Evolutionary conservation across 2,329 filamentous ascomycete genomes (phyloP), one percentile per base, ranked within the genome.

Genomic region (Fusarium sp.): DNA sequence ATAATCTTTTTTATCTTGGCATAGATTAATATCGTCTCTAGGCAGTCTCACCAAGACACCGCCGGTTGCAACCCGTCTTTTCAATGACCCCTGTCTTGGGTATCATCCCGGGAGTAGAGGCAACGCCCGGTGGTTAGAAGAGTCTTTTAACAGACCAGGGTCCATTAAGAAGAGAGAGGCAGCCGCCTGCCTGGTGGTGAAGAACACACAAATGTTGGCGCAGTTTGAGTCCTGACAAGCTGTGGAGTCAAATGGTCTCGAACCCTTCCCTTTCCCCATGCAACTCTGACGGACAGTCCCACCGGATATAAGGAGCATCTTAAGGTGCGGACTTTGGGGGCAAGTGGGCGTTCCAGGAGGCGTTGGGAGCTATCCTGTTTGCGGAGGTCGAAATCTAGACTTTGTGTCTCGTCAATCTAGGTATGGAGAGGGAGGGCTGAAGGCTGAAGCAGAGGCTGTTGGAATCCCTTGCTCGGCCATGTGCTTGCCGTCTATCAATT

Each of bases 241-340:
- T 57, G 61, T 64, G 63, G 32, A 50, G 52, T 11, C 6, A 22
- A 38, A 38, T 4, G 22, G 40, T 20, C 40, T 60, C 56, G 58
- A 50, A 25, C n/a, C 56, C 33, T 14, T 11, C 8, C 27, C 27
- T 27, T 27, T 27, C 50, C 30, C 50, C 50, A 57, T 60, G 54
- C 45, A 66, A 50, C 61, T 61, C 61, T 33, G 32, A 58, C 45
- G 32, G 45, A 11, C 54, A 43, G 59, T 30, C 32, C 58, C 57
- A 37, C 45, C 47, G 57, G 66, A 70, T 62, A 70, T 66, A 71
- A 71, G 47, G 25, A 25, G 38, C 38, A 15, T 5, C 43, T 25
- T 33, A 56, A 32, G 25, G 17, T 30, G 52, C 32, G 35, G 52
- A 56, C 45, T 65, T 65, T 61, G n/a, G 20, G 43, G 40, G 20